Evolutionary conservation across 306 rosid genomes (phyloP), one percentile per base, ranked within the genome.

Genomic region (Vachellia collinsii): DNA sequence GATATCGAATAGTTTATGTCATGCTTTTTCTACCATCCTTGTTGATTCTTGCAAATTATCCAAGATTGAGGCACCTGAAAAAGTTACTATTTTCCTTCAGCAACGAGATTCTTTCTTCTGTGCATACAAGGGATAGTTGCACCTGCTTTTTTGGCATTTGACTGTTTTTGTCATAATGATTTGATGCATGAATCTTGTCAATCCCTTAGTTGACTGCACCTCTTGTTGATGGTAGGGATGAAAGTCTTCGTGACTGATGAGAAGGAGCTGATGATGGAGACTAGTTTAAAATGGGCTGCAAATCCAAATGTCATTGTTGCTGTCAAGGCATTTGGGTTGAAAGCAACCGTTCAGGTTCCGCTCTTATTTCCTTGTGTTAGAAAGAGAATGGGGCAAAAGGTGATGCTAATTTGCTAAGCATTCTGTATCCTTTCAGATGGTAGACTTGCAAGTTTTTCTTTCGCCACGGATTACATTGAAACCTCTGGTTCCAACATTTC

Each of bases 401-500:
- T 10, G 51, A 74, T 65, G 67, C 38, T 8, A 58, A 56, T 8
- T 11, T 59, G 17, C 71, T 77, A 68, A 84, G 41, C 64, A 22
- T 36, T 84, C 58, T 47, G 64, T 56, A 12, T 63, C 42, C 61
- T 89, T 81, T 79, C 91, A 94, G 99, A 88, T 88, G 77, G 75
- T 94, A 13, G 95, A 94, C 84, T 83, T 89, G 90, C 99, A 91
- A 90, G 93, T 91, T 71, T 94, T 88, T 87, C 88, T 83, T 29
- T 76, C 80, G 48, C 99, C 97, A 22, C 97, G 97, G 37, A 85
- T 94, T 61, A 91, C 99, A 83, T 83, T 94, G 86, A 93, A 93
- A 88, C 97, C 99, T 47, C 86, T 94, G 87, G 99, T 94, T 87
- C 99, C 99, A 56, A 91, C 92, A 89, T 94, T 94, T 84, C 99